Base-by-base conservation (phyloP, 208 protist species). In the Trypanosoma caninum region DNA sequence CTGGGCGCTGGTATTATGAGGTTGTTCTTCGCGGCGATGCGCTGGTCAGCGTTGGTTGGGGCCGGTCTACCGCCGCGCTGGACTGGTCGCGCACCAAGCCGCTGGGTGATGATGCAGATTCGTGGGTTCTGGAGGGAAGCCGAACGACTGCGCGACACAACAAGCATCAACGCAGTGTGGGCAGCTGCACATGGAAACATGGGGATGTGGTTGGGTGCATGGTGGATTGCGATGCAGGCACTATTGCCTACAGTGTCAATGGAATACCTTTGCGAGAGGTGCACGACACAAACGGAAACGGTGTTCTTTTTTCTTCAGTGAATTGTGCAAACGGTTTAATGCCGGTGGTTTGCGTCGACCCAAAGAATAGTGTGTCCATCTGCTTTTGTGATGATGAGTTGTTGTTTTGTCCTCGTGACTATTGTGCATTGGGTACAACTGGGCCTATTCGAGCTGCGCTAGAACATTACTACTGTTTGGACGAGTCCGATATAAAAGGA, bases 1-100 rank as follows among this genome's bases (percentile, higher is more conserved):
- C 51, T 3, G 91, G 91, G 3, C 57, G 72, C 34, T 97, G 91
- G 91, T 97, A 97, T 76, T 97, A 87, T 59, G 91, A 97, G 63
- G 77, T 93, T 23, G 58, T 76, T 2, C 31, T 93, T 35, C 72
- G 54, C 28, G 77, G 70, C 2, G 72, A 80, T 20, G 71, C 58
- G 1, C 34, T 67, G 9, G 66, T 90, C 20, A 78, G 72, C 48
- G 59, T 89, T 18, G 88, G 84, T 18, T 92, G 84, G 84, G 65
- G 59, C 25, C 74, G 66, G 8, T 54, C 69, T 27, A 63, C 63
- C 42, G 50, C 59, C 1, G 47, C 58, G 14, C 38, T 57, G 13
- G 70, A 76, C 25, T 74, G 59, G 60, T 65, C 66, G 25, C 68
- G 68, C 7, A 45, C 59, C 34, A 75, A 65, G 20, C 65, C 48